Base-by-base conservation (phyloP, 306 rosid genomes). In the Luffa acutangula region DNA sequence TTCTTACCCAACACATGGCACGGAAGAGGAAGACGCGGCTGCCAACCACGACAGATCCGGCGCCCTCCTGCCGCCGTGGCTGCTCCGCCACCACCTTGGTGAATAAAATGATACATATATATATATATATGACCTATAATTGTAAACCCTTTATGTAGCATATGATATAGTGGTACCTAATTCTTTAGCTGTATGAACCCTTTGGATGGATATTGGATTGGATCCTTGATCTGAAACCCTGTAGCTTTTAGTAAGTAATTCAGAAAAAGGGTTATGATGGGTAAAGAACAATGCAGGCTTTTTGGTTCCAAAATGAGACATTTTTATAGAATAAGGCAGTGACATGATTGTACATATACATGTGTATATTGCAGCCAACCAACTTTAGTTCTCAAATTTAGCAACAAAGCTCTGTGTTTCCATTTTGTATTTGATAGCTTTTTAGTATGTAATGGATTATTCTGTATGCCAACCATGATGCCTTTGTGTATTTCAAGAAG, bases 61-160 rank as follows among this genome's bases (percentile, higher is more conserved):
- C 36, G 3, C 54, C 5, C 43, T 77, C 21, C 84, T 93, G 79
- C 95, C 91, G 0, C 79, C 87, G 0, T 93, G 97, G 98, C 88
- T 93, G 98, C 82, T 87, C 80, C 79, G 79, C 76, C 85, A 81
- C 56, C 42, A 80, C 46, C 42, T 82, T 36, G 79, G 79, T 75
- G 83, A 84, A 12, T 89, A 85, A 81, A 80, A 46, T 66, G 14
- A 33, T 74, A 25, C 39, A 72, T 5, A 73, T 31, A 41, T 39
- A 66, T 14, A 7, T 5, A 39, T 5, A 49, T 25, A 25, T 25
- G 74, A 20, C 58, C 9, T 14, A 33, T 72, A 43, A n/a, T 33
- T 74, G 62, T 74, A 48, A 74, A 52, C 5, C 31, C 31, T 8
- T 31, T 33, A 72, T 48, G 7, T 41, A 41, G 4, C 6, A 71